Evolutionary conservation across 2,329 filamentous ascomycete species (phyloP), one percentile per base, ranked within the genome.

Genomic region (Macroventuria anomochaeta): DNA sequence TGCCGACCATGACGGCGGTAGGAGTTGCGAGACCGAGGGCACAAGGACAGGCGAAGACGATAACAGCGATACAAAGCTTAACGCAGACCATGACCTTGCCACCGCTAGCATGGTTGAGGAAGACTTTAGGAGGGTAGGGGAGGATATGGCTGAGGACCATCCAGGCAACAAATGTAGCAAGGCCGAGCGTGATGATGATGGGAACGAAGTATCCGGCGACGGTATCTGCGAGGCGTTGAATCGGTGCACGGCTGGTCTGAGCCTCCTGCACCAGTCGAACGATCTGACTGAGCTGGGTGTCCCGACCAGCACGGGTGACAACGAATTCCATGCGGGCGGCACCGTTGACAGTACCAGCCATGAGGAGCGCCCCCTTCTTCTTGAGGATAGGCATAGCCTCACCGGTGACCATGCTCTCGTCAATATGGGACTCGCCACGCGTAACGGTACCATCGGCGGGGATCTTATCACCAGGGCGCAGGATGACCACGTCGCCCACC

Each of bases 341-440:
- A 20, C 93, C 91, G 71, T 99, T 99, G 68, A 99, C 93, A 2
- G 95, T 97, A 25, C 95, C 95, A 43, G 92, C 95, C 72, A 97
- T 95, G 52, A 99, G 80, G 36, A 85, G 77, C 62, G 86, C 87
- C 7, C 90, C 91, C 66, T 90, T 88, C 63, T 85, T 88, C 77
- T 99, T 99, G 66, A 91, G 86, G 29, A 97, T 92, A 0, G 95
- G 93, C 84, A 97, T 93, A 2, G 95, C 90, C 77, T 99, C 95
- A 61, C 95, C 95, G 5, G 95, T 99, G 41, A 99, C 93, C 93
- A 97, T 97, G 71, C 92, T 96, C 77, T 99, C 95, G 63, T 99
- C 92, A 18, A 97, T 85, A 68, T 96, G 96, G 29, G 91, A 96
- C 75, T 97, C 91, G 26, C 95, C 95, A 46, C 89, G 86, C 50